Base-by-base conservation (phyloP, 2,329 filamentous ascomycete genomes). In the Pestalotiopsis fici region DNA sequence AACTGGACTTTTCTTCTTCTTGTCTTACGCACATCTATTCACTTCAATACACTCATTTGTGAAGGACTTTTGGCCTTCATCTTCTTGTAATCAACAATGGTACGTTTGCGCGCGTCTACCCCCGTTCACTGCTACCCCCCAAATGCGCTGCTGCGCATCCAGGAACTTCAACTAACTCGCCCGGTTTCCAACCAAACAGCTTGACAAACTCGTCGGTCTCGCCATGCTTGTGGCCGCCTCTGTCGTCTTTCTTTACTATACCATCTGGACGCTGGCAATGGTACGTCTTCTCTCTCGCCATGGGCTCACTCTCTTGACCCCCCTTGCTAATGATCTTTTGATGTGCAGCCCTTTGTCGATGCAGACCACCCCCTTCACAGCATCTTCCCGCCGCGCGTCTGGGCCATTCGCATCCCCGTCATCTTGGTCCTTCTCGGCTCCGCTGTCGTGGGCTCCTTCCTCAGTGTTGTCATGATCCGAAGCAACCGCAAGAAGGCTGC, bases 341-440 rank as follows among this genome's bases (percentile, higher is more conserved):
- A 59, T 39, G 28, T 47, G 68, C 74, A 99, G 96, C 96, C 96
- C 79, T 99, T 99, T 81, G 96, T 99, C 82, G 96, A 99, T 81
- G 89, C 92, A 67, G 93, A 94, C 79, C 96, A 99, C 81, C 91
- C 94, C 67, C 91, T 98, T 68, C 96, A 99, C 79, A 92, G 92
- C 79, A 87, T 98, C 84, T 99, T 99, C 85, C 96, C 94, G 70
- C 95, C 95, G 59, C 95, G 96, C 80, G 95, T 97, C 79, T 99
- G 96, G 96, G 96, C 96, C 69, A 97, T 99, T 79, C 95, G 96
- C 80, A 96, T 99, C 77, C 96, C 96, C 74, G 95, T 99, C 75
- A 97, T 99, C 79, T 90, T 99, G 73, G 91, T 98, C 71, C 90
- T 99, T 59, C 87, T 99, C 72, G 95, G 92, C 71, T 95, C 91